Conservation (phyloP, 768 basidiomycete species). For the Collybia nuda region DNA sequence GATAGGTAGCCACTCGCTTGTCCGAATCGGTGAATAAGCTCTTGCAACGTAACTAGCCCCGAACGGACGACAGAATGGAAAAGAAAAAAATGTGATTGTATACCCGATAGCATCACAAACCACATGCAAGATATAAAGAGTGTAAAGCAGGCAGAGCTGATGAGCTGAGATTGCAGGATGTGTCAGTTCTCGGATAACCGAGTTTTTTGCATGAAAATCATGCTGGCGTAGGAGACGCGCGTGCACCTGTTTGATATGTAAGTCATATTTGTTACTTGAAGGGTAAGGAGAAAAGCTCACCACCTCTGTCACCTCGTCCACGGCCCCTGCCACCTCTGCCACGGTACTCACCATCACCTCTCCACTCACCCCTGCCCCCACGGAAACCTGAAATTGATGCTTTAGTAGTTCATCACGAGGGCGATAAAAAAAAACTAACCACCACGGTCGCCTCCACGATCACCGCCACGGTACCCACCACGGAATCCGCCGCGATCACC, state of each 20-base stretch:
- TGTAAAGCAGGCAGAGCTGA: background rate
- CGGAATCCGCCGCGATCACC: slow-evolving; percentile 23
- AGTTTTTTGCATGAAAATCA: slow-evolving; percentile 5
- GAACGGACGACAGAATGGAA: no score
- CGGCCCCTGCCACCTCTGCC: slow-evolving; percentile 41
- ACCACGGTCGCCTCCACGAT: slow-evolving; percentile 38
- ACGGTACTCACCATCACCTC: slow-evolving; percentile 43
- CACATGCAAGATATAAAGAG: background rate
- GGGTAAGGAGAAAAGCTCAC: slow-evolving; percentile 14
- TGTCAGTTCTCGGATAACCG: background rate
- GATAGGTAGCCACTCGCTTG: no score
- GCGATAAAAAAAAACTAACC: slow-evolving; percentile 19
- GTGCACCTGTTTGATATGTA: background rate
- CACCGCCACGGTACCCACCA: slow-evolving; percentile 27
- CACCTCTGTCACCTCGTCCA: slow-evolving; percentile 37
- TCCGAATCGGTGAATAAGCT: no score
- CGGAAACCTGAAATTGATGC: slow-evolving; percentile 26
- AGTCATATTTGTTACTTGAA: background rate
- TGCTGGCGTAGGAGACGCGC: slow-evolving; percentile 16
- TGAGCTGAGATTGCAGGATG: background rate
- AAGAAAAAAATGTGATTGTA: no score
- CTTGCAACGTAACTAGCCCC: no score
- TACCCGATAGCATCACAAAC: no score
- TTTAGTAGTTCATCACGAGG: background rate
- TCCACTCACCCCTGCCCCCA: slow-evolving; percentile 47